These are phyloP conservation scores for Collybia mongolica DNA, from an alignment of 768 basidiomycete species.

Conservation along the genomic window DNA sequence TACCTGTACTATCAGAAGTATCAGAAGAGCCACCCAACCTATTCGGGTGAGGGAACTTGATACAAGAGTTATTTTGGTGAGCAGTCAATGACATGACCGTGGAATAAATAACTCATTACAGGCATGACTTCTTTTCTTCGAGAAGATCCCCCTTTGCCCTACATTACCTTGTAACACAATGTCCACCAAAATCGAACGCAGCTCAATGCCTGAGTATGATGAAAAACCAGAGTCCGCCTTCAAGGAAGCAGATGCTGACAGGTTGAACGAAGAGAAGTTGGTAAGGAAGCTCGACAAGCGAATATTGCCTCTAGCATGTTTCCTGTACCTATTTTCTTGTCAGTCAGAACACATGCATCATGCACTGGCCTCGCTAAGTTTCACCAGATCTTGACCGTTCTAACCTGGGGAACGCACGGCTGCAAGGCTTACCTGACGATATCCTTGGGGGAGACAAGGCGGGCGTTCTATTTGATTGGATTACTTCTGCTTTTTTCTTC, in stretches of 20 bases:
- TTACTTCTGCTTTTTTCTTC: slow-evolving; percentile 76
- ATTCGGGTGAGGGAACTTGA: too few species aligned
- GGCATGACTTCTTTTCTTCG: background rate
- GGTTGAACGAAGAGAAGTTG: slow-evolving; percentile 26
- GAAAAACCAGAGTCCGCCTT: slow-evolving; percentile 28
- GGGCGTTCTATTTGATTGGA: slow-evolving; percentile 72
- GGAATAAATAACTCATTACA: too few species aligned
- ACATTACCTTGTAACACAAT: slow-evolving; percentile 5
- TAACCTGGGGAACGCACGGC: slow-evolving; percentile 76
- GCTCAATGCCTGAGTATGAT: slow-evolving; percentile 14
- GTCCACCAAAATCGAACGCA: slow-evolving; percentile 9
- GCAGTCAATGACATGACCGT: too few species aligned
- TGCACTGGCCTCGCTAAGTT: background rate
- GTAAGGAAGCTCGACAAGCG: slow-evolving; percentile 64
- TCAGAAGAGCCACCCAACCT: too few species aligned
- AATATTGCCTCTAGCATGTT: slow-evolving; percentile 68
- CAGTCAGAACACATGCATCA: slow-evolving; percentile 23
- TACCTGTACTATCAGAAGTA: too few species aligned
- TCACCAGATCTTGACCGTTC: slow-evolving; percentile 66
- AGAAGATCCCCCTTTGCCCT: slow-evolving; percentile 1
- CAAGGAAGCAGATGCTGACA: slow-evolving; percentile 6
- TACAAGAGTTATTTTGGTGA: too few species aligned
- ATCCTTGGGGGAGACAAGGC: slow-evolving; percentile 66
- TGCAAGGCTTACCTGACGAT: slow-evolving; percentile 68
- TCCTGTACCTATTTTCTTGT: slow-evolving; percentile 80